Conservation (phyloP, 768 basidiomycete genomes). For the Tulasnella sp. region DNA sequence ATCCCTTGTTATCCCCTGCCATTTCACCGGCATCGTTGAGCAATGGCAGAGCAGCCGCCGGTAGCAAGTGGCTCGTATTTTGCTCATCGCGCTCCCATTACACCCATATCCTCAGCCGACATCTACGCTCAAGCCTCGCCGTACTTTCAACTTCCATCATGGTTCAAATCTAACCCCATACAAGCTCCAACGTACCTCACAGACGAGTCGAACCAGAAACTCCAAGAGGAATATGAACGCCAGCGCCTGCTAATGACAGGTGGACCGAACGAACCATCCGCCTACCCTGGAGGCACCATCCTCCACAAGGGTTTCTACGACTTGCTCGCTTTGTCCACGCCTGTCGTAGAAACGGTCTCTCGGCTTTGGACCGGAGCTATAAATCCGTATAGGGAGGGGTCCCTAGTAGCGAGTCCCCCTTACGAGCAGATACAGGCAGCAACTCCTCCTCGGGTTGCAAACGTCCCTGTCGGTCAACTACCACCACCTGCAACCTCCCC, state of each 20-base stretch:
- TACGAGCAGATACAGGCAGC: conserved; percentile 50
- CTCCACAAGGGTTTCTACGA: conserved; percentile 90
- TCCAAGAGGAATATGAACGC: conserved; percentile 12
- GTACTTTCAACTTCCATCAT: conserved; percentile 10
- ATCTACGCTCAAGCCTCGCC: conserved; percentile 16
- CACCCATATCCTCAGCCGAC: conserved; percentile 17
- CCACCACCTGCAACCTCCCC: conserved; percentile 27
- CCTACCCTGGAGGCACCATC: conserved; percentile 59
- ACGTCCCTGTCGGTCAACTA: conserved; percentile 31
- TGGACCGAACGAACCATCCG: conserved; percentile 17
- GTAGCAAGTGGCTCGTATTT: conserved; percentile 4
- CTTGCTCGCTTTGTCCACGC: conserved; percentile 61
- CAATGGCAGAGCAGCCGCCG: neutral
- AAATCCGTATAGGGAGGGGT: conserved; percentile 34
- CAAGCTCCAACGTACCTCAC: neutral
- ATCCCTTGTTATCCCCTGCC: neutral
- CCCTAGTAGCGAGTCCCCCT: conserved; percentile 53
- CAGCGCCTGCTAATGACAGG: conserved; percentile 1
- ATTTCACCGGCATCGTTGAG: neutral
- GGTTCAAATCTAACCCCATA: neutral
- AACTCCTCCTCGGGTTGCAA: conserved; percentile 26
- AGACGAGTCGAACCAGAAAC: conserved; percentile 10
- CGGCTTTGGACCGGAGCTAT: conserved; percentile 51
- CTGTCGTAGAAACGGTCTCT: conserved; percentile 42
- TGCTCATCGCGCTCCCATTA: conserved; percentile 12